Conservation (phyloP, 805 yeast species). For the Brettanomyces custersianus region DNA sequence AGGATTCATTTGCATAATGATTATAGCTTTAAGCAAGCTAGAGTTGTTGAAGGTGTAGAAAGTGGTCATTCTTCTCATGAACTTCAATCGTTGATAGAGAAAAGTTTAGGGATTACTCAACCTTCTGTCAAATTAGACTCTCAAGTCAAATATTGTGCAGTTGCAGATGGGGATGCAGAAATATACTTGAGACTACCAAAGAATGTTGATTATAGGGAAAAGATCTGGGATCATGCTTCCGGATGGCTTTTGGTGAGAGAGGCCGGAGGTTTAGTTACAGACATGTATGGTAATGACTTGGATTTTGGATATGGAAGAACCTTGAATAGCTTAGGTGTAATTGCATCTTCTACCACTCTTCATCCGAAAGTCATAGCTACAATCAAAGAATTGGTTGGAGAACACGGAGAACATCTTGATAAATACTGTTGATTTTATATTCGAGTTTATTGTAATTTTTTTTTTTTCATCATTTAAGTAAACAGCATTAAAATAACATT, state of each 20-base stretch:
- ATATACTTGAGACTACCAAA: conserved; percentile 85
- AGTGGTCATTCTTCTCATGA: conserved; percentile 90
- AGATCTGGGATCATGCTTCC: conserved; percentile 99
- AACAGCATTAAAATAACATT: no score
- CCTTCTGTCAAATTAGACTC: conserved; percentile 76
- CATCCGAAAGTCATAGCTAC: conserved; percentile 43
- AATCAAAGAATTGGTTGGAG: conserved; percentile 30
- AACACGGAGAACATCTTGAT: conserved; percentile 23
- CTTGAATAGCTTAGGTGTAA: conserved; percentile 80
- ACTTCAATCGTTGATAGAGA: conserved; percentile 70
- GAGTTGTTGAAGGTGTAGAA: conserved; percentile 90
- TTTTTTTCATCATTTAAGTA: not conserved
- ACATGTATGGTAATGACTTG: conserved; percentile 63
- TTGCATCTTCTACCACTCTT: conserved; percentile 58
- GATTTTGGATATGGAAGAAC: conserved; percentile 84
- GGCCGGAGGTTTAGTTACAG: conserved; percentile 88
- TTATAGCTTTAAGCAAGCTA: conserved; percentile 37
- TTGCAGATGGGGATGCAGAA: conserved; percentile 88
- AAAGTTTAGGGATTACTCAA: conserved; percentile 46
- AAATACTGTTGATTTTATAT: conserved; percentile 11
- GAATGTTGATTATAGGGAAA: conserved; percentile 69
- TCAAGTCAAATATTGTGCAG: conserved; percentile 90
- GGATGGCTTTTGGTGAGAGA: conserved; percentile 82
- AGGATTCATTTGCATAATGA: conserved; percentile 46
- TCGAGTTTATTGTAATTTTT: conserved; percentile 1